Base-by-base conservation (phyloP, 2,329 filamentous ascomycete genomes). In the Phyllosticta citribraziliensis region DNA sequence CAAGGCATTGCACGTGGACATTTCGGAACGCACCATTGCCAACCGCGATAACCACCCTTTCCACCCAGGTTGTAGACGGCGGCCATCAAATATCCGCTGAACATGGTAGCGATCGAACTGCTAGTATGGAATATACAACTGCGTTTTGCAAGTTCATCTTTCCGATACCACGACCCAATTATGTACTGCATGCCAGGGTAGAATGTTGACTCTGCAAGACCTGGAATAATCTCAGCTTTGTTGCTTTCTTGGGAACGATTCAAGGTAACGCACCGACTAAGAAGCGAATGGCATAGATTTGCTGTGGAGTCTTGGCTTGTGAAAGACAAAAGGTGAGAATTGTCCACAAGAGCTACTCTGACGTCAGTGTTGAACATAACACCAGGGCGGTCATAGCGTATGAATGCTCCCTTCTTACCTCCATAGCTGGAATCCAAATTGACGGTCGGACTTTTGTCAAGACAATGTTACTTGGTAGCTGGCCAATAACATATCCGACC, bases 401-500 rank as follows among this genome's bases (percentile, higher is more conserved):
- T 22, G 22, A 22, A 22, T 22, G 22, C 27, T 30, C 27, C 8
- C 27, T 8, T 14, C n/a, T 40, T 47, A 70, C 73, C 66, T 81
- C 79, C 65, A 75, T 75, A 1, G 72, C 68, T 1, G 79, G 79
- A 56, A 81, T 77, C 77, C 78, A 81, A 57, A 76, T 74, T 14
- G 73, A 72, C 2, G 79, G 78, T 9, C 75, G 73, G 14, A 81
- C 66, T 10, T 75, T 73, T 1, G 79, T 82, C 5, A 83, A 69
- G 6, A 82, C 70, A 10, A 83, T 73, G 62, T 82, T 82, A 54
- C 74, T 78, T 0, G 79, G 79, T 12, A 82, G 74, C 60, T 81
- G 73, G 2, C 78, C 79, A 56, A 86, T 74, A 0, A 83, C 80
- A 64, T 87, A 87, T 9, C 84, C 84, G 0, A 82, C 77, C 0